Evolutionary conservation across 768 basidiomycete genomes (phyloP), one percentile per base, ranked within the genome.

Genomic region (Termitomyces sp.): DNA sequence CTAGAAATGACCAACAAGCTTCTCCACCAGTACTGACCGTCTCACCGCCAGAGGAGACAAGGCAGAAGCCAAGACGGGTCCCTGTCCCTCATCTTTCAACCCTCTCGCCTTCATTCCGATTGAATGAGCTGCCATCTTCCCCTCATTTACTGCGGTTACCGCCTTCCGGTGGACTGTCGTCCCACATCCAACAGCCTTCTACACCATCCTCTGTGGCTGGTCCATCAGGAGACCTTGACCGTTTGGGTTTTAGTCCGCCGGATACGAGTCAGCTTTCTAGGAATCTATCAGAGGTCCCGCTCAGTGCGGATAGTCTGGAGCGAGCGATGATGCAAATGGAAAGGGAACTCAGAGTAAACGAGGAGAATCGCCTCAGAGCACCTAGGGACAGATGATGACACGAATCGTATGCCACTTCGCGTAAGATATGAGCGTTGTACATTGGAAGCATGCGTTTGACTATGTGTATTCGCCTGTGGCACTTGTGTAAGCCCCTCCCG

Each of bases 251-350:
- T 37, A 27, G 29, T 18, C 54, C 47, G 13, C 37, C 41, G 36
- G 46, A 32, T 31, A 32, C 29, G 20, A 29, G 53, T 8, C 46
- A 52, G 4, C 14, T 49, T 24, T 46, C 47, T 26, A 26, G 42
- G 14, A 34, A 53, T 18, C 4, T 24, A 50, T 26, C 31, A 26
- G 50, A 53, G 13, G 50, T 24, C 8, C 43, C 58, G 20, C 48
- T 57, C 26, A 59, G 60, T 50, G 53, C 57, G 13, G 57, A 57
- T 46, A 39, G 54, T n/a, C 36, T 55, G 58, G 58, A 59, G 16
- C 55, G 55, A 22, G 57, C 54, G 48, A 62, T 59, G 46, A 62
- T 51, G 27, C 39, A 39, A 53, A 62, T 62, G 51, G 57, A 59
- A 54, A 43, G 32, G 50, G 61, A 59, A 48, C 51, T 56, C 36